Evolutionary conservation across 1,139 yeast genomes (phyloP).

Genomic region (Hyphopichia burtonii): DNA sequence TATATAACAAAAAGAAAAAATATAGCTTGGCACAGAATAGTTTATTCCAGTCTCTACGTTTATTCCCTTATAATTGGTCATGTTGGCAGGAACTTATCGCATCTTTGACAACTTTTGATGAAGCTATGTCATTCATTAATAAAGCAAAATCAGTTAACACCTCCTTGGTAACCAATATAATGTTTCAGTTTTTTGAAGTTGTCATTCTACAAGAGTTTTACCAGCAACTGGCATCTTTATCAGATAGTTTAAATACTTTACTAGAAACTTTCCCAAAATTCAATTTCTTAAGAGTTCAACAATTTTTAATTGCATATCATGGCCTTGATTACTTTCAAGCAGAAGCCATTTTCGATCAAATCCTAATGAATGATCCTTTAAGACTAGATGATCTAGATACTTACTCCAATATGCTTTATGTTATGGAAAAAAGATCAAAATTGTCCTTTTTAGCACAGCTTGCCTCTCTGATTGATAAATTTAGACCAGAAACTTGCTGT

Average conservation of each 20-base stretch:
- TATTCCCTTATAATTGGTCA: slow-evolving; percentile 89
- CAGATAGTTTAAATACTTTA: slow-evolving; percentile 48
- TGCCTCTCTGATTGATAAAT: slow-evolving; percentile 79
- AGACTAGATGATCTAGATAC: slow-evolving; percentile 88
- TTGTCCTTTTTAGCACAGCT: slow-evolving; percentile 84
- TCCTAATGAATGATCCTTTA: slow-evolving; percentile 76
- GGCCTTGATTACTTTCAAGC: slow-evolving; percentile 78
- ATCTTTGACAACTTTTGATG: slow-evolving; percentile 64
- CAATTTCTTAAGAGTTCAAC: slow-evolving; percentile 72
- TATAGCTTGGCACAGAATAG: slow-evolving; percentile 55
- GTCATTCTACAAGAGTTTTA: slow-evolving; percentile 77
- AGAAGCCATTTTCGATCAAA: slow-evolving; percentile 73
- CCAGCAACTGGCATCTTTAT: slow-evolving; percentile 58
- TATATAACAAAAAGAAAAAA: slow-evolving; percentile 64
- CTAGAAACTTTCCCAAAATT: slow-evolving; percentile 64
- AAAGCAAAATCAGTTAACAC: slow-evolving; percentile 29
- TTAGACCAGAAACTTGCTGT: slow-evolving; percentile 93
- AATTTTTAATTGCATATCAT: slow-evolving; percentile 78
- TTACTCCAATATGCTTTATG: slow-evolving; percentile 90
- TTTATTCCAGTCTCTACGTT: slow-evolving; percentile 55
- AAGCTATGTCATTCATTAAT: slow-evolving; percentile 50
- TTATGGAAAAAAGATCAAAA: slow-evolving; percentile 85
- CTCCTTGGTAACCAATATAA: slow-evolving; percentile 32
- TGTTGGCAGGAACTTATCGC: slow-evolving; percentile 84
- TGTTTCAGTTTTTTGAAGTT: slow-evolving; percentile 69